These are phyloP conservation scores for Pleurotus citrinopileatus DNA, from an alignment of 768 basidiomycete genomes.

Conservation along the genomic window DNA sequence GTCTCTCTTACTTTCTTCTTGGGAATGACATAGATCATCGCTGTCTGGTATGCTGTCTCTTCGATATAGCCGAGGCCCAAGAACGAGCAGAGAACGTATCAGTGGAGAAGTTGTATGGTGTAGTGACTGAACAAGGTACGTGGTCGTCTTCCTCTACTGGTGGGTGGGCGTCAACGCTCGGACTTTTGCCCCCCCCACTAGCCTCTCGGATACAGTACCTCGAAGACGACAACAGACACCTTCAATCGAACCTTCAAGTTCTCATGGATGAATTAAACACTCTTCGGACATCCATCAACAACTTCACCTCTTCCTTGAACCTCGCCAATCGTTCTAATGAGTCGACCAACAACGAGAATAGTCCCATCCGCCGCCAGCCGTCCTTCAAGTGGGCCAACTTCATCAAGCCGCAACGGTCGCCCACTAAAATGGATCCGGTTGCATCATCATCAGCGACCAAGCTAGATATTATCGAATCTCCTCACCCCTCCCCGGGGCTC, in stretches of 20 bases:
- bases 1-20: conserved; percentile 24
- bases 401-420: conserved; percentile 73
- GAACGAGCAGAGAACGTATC: conserved; percentile 53
- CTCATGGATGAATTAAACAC: conserved; percentile 65
- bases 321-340: conserved; percentile 6
- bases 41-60: conserved; percentile 1
- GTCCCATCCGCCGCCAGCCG: conserved; percentile 62
- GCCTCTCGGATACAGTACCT: conserved; percentile 65
- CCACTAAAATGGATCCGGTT: conserved; percentile 61
- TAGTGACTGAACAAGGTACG: conserved; percentile 76
- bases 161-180: neutral
- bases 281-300: conserved; percentile 29
- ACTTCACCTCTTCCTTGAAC: conserved; percentile 8
- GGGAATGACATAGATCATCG: neutral
- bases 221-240: conserved; percentile 75
- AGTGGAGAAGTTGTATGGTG: conserved; percentile 61
- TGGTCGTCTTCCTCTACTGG: conserved; percentile 10
- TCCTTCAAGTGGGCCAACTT: conserved; percentile 91
- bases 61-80: conserved; percentile 31
- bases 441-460: conserved; percentile 65
- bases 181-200: conserved; percentile 24
- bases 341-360: conserved; percentile 32
- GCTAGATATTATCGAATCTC: conserved; percentile 64
- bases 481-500: conserved; percentile 72
- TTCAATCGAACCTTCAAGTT: conserved; percentile 59